Base-by-base conservation (phyloP, 441 rosid species). In the Pelargonium australe region DNA sequence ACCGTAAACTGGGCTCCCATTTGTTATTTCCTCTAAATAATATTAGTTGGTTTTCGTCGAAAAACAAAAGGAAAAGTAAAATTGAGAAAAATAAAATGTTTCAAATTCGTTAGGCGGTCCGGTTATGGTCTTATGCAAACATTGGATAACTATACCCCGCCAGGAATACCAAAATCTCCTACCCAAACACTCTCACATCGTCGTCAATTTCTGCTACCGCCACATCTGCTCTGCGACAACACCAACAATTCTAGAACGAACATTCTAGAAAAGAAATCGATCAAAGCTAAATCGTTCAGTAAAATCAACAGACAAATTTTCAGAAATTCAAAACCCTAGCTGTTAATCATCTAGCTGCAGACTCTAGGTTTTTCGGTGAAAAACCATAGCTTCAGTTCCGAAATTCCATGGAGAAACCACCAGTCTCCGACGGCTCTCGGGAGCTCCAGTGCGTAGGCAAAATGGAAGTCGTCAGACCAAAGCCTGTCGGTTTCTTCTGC, bases 401-500 rank as follows among this genome's bases (percentile, higher is more conserved):
- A 9, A 41, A 41, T 9, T 41, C 62, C 62, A 57, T 57, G 62
- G 90, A 84, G 73, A 81, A 80, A 68, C 65, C 73, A 25, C 76
- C 73, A 14, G 55, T 79, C 28, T 71, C 83, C 4, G 82, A 79
- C 62, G 77, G 82, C 58, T 85, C 80, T 7, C 71, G 80, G 63
- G 95, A 90, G 70, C 86, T 89, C 8, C 92, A 87, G 71, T 86
- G 97, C 77, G 80, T 90, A 0, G 95, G 96, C 1, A 93, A 62
- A 23, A 81, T 93, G 80, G 98, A 89, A 80, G 86, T 90, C 78
- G 82, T 74, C 17, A 71, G 75, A 23, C 92, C 91, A 0, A 86
- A 90, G 63, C 90, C 97, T 0, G 80, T 86, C 0, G 93, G 97
- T 20, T 93, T 93, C 73, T 94, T 90, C 75, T 90, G 97, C 49